Conservation (phyloP, 2,329 filamentous ascomycete species). For the Cordyceps pruinosa region DNA sequence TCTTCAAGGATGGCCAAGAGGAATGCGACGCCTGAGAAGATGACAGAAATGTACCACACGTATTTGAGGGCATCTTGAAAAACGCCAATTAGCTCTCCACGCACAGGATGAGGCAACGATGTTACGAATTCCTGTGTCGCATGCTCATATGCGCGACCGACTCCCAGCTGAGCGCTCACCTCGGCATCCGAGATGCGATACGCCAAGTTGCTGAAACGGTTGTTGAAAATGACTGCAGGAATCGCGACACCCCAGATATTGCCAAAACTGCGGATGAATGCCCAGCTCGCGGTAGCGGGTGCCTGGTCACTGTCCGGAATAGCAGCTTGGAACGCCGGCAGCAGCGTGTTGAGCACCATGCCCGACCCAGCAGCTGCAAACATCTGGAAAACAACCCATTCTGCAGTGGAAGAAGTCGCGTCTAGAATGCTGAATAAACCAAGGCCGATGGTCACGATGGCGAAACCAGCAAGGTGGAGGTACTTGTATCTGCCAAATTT, state of each 20-base stretch:
- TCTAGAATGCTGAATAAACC: slow-evolving; percentile 36
- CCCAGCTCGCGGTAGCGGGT: slow-evolving; percentile 30
- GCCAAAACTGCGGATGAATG: slow-evolving; percentile 39
- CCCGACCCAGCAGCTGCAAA: slow-evolving; percentile 35
- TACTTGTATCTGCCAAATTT: slow-evolving; percentile 27
- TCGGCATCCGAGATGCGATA: background rate
- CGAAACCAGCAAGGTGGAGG: slow-evolving; percentile 30
- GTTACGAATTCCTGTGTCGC: slow-evolving; percentile 21
- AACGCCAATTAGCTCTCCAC: slow-evolving; percentile 20
- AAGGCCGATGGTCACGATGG: slow-evolving; percentile 31
- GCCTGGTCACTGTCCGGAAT: slow-evolving; percentile 29
- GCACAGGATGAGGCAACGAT: slow-evolving; percentile 16
- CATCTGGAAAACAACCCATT: slow-evolving; percentile 35
- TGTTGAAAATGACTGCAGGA: slow-evolving; percentile 35
- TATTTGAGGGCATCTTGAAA: slow-evolving; percentile 19
- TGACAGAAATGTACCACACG: slow-evolving; percentile 20
- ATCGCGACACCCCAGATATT: slow-evolving; percentile 39
- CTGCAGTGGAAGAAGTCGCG: slow-evolving; percentile 23
- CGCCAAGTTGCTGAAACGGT: slow-evolving; percentile 12
- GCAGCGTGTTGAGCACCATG: slow-evolving; percentile 34
- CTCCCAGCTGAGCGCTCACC: slow-evolving; percentile 15
- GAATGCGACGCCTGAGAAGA: slow-evolving; percentile 18
- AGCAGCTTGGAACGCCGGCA: slow-evolving; percentile 36
- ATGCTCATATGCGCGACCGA: slow-evolving; percentile 23
- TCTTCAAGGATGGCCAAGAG: slow-evolving; percentile 21